Base-by-base conservation (phyloP, 305 asterid species). In the Fraxinus floribunda region DNA sequence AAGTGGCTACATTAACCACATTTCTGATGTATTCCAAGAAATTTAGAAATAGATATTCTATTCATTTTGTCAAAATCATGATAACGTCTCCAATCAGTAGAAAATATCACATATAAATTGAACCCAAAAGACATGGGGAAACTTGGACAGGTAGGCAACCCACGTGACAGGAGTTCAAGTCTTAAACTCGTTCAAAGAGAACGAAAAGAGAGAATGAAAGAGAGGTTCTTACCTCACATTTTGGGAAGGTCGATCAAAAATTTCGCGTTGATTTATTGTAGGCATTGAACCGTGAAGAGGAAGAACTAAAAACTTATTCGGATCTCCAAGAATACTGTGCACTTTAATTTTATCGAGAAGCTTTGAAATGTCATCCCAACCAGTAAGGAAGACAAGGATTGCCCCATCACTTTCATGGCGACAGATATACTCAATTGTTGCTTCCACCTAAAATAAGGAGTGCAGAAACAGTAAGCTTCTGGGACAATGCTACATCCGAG, bases 221-320 rank as follows among this genome's bases (percentile, higher is more conserved):
- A 78, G 38, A 46, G 77, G 82, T 55, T 79, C 57, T 77, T 84
- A 91, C 99, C 99, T 92, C 82, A 93, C 89, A 89, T 86, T 86
- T 80, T 89, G 89, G 71, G 94, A 93, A 78, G 99, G 97, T 13
- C 92, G 91, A 83, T 91, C 92, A 86, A 95, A 95, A 81, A 95
- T 95, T 85, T 93, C 97, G 29, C 93, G 94, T 83, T 95, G 99
- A 88, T 91, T 94, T 82, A 92, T 57, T 75, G 98, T 93, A 81
- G 98, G 97, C 99, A 95, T 95, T 87, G 99, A 95, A 82, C 99
- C 99, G 75, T 95, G 99, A 88, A 95, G 90, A 78, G 99, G 98
- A 88, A 94, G 91, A 84, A 95, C 83, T 83, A 94, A 81, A 78
- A 91, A 92, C 89, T 90, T 93, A 78, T 84, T 85, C 35, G 92